phyloP scores from a whole-genome alignment of 306 rosid genomes.

The Quercus cerris region DNA sequence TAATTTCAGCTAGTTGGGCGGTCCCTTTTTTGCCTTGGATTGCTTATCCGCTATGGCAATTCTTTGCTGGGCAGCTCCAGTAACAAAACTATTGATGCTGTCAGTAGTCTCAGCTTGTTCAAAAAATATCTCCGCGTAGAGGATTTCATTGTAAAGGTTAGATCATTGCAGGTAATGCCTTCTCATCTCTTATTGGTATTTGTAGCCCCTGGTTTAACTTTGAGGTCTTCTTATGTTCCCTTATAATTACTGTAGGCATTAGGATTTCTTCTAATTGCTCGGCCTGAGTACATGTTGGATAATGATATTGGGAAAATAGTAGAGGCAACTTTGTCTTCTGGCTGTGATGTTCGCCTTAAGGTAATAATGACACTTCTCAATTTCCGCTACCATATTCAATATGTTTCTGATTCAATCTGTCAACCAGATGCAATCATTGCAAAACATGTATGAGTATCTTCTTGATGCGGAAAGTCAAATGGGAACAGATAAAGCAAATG shows the following conservation, averaged over 20 bases:
- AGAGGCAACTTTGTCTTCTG: conserved; percentile 57
- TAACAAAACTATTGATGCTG: conserved; percentile 46
- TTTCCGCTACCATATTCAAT: conserved; percentile 5
- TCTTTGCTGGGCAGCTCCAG: conserved; percentile 51
- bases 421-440: conserved; percentile 91
- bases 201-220: conserved; percentile 3
- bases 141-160: conserved; percentile 66
- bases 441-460: conserved; percentile 88
- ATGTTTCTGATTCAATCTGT: conserved; percentile 33
- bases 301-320: conserved; percentile 76
- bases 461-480: conserved; percentile 88
- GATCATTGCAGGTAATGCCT: conserved; percentile 78
- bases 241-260: conserved; percentile 70
- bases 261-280: conserved; percentile 84
- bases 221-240: conserved; percentile 25
- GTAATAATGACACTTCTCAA: conserved; percentile 34
- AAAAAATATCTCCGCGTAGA: conserved; percentile 65
- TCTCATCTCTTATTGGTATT: conserved; percentile 10
- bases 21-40: conserved; percentile 91
- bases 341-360: conserved; percentile 77
- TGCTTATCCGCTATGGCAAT: conserved; percentile 88
- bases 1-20: conserved; percentile 74
- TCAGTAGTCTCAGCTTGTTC: conserved; percentile 61
- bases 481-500: conserved; percentile 57
- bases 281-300: conserved; percentile 94